These are phyloP conservation scores for Lecanicillium sp. DNA, from an alignment of 2,329 filamentous ascomycete species.

Conservation along the genomic window DNA sequence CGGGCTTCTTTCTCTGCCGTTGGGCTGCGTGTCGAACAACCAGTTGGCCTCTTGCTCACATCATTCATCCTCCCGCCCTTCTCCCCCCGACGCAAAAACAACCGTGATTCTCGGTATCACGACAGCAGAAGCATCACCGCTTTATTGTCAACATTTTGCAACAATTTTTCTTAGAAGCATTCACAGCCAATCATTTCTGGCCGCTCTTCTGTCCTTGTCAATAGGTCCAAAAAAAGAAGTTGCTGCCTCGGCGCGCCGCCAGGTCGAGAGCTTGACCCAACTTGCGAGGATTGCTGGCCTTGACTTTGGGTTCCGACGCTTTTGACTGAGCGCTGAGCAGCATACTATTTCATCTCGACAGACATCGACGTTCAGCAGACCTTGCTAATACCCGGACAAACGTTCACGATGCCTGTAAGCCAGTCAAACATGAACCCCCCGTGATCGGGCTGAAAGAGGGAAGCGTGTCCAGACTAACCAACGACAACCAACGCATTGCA, in stretches of 20 bases:
- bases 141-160: background rate
- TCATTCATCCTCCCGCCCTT: background rate
- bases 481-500: no score
- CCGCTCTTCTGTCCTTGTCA: background rate
- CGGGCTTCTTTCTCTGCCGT: background rate
- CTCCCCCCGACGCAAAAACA: background rate
- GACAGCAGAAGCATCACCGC: background rate
- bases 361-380: background rate
- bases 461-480: no score
- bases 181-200: no score
- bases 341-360: background rate
- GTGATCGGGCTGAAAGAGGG: no score
- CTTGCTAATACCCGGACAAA: background rate
- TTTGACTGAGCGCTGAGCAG: conserved; percentile 14
- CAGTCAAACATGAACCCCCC: background rate
- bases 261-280: conserved; percentile 9
- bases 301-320: conserved; percentile 12
- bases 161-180: background rate
- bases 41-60: conserved; percentile 1
- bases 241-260: conserved; percentile 14
- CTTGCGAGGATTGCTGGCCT: conserved; percentile 9
- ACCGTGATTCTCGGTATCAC: background rate
- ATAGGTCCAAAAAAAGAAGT: background rate
- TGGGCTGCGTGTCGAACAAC: background rate
- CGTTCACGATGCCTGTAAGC: conserved; percentile 19